phyloP scores from a whole-genome alignment of 768 basidiomycete species.

The Auriscalpium vulgare region DNA sequence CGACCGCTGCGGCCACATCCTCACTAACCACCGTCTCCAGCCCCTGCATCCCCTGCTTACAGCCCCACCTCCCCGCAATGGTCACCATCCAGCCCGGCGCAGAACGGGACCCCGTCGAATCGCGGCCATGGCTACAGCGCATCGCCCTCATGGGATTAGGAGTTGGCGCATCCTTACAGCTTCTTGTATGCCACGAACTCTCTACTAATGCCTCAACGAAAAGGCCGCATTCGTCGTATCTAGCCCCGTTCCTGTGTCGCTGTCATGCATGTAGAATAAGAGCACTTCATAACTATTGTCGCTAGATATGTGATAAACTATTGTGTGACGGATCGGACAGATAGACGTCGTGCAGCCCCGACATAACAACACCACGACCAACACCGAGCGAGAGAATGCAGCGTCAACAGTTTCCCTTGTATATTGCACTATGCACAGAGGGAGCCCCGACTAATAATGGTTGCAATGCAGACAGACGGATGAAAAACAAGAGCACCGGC shows the following conservation, averaged over 20 bases:
- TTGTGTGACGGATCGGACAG: not conserved
- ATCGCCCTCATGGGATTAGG: constrained; percentile 45
- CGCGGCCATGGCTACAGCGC: constrained; percentile 38
- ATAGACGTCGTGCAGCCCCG: not conserved
- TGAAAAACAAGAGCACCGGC: constrained; percentile 17
- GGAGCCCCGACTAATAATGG: constrained; percentile 8
- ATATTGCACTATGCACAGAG: constrained; percentile 17
- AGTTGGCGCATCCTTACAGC: not conserved
- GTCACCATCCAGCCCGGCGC: constrained; percentile 76
- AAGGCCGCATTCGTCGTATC: constrained; percentile 8
- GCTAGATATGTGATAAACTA: constrained; percentile 10
- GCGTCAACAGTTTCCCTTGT: constrained; percentile 16
- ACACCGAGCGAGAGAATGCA: not conserved
- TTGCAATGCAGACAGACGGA: constrained; percentile 17
- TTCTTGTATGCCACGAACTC: not conserved
- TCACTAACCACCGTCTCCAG: constrained; percentile 27
- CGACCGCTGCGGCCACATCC: not conserved
- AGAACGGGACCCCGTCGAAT: constrained; percentile 32
- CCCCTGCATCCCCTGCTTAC: constrained; percentile 81
- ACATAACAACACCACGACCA: not conserved
- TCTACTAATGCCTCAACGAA: not conserved
- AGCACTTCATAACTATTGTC: constrained; percentile 4
- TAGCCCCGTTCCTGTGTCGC: not conserved
- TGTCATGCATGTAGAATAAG: constrained; percentile 3
- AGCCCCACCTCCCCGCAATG: constrained; percentile 80